phyloP scores from a whole-genome alignment of 768 basidiomycete genomes.

The Hysterangium stoloniferum region DNA sequence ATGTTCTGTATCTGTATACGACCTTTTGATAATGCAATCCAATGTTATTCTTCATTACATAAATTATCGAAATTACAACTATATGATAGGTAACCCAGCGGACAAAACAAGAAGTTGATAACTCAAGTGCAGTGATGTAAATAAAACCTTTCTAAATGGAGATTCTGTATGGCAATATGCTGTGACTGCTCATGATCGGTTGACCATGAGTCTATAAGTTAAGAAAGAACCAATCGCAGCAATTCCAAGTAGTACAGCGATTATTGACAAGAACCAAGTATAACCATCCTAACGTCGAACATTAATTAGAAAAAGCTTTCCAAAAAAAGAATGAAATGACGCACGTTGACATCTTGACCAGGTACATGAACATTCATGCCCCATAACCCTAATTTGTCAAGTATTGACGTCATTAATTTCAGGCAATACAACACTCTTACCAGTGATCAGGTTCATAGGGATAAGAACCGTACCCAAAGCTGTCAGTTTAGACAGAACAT shows the following conservation, averaged over 20 bases:
- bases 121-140: no score
- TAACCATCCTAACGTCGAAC: slow-evolving; percentile 41
- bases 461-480: slow-evolving; percentile 96
- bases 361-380: slow-evolving; percentile 99
- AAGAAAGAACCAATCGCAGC: slow-evolving; percentile 75
- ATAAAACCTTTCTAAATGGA: no score
- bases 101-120: no score
- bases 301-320: slow-evolving; percentile 5
- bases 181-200: slow-evolving; percentile 23
- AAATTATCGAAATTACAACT: neutral
- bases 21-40: neutral
- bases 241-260: slow-evolving; percentile 72
- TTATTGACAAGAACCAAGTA: slow-evolving; percentile 84
- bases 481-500: slow-evolving; percentile 93
- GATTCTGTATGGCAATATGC: no score
- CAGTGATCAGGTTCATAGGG: slow-evolving; percentile 95
- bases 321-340: slow-evolving; percentile 12
- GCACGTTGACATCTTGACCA: slow-evolving; percentile 54
- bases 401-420: neutral
- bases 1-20: slow-evolving; percentile 11
- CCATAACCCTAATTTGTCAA: slow-evolving; percentile 59
- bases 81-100: no score
- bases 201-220: slow-evolving; percentile 70
- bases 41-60: neutral
- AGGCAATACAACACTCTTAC: slow-evolving; percentile 28